phyloP scores from a whole-genome alignment of 139 green algal species.

The Chlorella ohadii region DNA sequence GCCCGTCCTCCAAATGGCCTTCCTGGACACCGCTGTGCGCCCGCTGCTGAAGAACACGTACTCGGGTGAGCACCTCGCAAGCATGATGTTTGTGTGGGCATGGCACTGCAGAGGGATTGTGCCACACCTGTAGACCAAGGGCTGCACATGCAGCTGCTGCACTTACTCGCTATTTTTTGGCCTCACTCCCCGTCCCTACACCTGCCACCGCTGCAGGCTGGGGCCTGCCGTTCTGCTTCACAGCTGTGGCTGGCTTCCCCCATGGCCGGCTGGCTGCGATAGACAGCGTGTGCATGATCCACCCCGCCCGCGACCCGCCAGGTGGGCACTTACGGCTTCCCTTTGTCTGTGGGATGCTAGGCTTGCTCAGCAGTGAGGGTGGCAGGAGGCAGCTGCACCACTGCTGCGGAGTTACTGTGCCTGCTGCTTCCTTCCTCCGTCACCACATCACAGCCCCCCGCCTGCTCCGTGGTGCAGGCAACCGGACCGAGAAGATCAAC shows the following conservation, averaged over 20 bases:
- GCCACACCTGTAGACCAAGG: no score
- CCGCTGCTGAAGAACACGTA: conserved; percentile 10
- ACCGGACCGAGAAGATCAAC: background rate
- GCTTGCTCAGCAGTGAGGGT: no score
- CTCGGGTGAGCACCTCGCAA: conserved; percentile 21
- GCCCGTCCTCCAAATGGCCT: conserved; percentile 3
- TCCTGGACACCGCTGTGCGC: conserved; percentile 4
- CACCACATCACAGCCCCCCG: no score
- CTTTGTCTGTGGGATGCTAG: no score
- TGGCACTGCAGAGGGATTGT: background rate
- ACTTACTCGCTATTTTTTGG: no score
- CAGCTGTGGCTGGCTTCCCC: background rate
- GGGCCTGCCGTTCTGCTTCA: conserved; percentile 35
- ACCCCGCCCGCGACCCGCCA: background rate
- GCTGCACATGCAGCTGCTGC: no score
- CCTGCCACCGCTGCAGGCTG: conserved; percentile 9
- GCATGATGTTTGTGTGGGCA: background rate
- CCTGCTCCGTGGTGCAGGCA: background rate
- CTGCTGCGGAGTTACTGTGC: no score
- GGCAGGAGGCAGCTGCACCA: no score
- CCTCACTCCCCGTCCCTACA: no score
- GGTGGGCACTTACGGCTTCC: background rate
- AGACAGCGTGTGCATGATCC: conserved; percentile 20
- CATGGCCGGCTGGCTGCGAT: background rate
- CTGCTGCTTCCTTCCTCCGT: no score